Percentiles rank a stretch among this genome's conserved stretches.
phyloP scores from a whole-genome alignment of 2,329 filamentous ascomycete genomes.

The Penicillium sp. region DNA sequence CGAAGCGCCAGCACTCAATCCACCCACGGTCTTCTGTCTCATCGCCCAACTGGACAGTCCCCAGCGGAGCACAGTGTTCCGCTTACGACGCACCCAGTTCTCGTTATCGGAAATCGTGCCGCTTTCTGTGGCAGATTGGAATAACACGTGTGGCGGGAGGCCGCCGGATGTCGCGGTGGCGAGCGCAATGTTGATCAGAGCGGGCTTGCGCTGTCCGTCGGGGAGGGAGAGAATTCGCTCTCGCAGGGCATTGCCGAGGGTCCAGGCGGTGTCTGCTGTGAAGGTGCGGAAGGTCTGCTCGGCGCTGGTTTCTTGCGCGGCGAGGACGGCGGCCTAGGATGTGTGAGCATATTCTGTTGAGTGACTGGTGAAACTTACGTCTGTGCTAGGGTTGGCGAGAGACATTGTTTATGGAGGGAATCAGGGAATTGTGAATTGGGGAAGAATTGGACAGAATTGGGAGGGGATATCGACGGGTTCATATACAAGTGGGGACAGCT shows the following conservation, averaged over 20 bases:
- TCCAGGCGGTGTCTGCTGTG: constrained; percentile 41
- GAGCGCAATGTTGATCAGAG: constrained; percentile 44
- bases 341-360: constrained; percentile 1
- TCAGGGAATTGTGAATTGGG: background rate
- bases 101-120: constrained; percentile 73
- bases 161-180: constrained; percentile 26
- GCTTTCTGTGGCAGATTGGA: constrained; percentile 67
- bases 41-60: constrained; percentile 71
- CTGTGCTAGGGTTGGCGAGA: constrained; percentile 32
- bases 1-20: constrained; percentile 16
- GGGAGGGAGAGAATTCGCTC: constrained; percentile 39
- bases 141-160: constrained; percentile 58
- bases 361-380: constrained; percentile 21
- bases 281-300: constrained; percentile 38
- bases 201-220: constrained; percentile 35
- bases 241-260: constrained; percentile 41
- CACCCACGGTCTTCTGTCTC: constrained; percentile 60
- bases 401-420: constrained; percentile 25
- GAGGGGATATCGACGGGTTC: background rate
- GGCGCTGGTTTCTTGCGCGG: constrained; percentile 32
- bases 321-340: constrained; percentile 29
- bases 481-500: background rate
- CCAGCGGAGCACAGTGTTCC: constrained; percentile 70
- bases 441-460: background rate
- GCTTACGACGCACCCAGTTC: constrained; percentile 69